Base-by-base conservation (phyloP, 371 early-diverging fungal species). In the Mucor plumbeus region DNA sequence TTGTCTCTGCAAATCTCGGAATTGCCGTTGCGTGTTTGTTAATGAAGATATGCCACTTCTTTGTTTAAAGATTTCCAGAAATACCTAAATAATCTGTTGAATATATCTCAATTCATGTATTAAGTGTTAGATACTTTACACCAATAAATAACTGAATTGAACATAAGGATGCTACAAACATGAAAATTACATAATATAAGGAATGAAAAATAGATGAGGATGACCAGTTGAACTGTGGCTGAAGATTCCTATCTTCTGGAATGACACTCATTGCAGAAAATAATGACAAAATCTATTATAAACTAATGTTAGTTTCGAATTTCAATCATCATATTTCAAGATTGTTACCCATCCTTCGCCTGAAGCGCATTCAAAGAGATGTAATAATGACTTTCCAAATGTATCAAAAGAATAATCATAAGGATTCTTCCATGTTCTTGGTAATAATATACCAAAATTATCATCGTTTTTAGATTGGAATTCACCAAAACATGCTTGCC, bases 81-180 rank as follows among this genome's bases (percentile, higher is more conserved):
- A 82, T 1, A 53, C 53, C 53, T 53, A 53, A 4, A 53, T 17
- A 19, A 9, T 19, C 3, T 3, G 26, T 26, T 26, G 26, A 26
- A 26, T 26, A 26, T 26, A 26, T 26, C 26, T 26, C 26, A 26
- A 43, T 43, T 13, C 43, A 1, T n/a, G 14, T 1, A 43, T 3
- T 19, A 17, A 47, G 7, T 4, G 3, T 8, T 47, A 3, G 8
- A 19, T 7, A 47, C 17, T 31, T 53, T 40, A 81, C 86, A 41
- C 86, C 86, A 59, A 86, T 86, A 31, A 86, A 86, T 1, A 86
- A 60, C 57, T 86, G 86, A 14, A 86, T 80, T 15, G 83, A 74
- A 35, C 85, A 78, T 19, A 86, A 75, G 0, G 85, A 86, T 0
- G 82, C 83, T 17, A 85, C 61, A 73, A 86, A 77, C 86, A 86